phyloP scores from a whole-genome alignment of 2,329 filamentous ascomycete genomes.

The Cercospora zeae-maydis region DNA sequence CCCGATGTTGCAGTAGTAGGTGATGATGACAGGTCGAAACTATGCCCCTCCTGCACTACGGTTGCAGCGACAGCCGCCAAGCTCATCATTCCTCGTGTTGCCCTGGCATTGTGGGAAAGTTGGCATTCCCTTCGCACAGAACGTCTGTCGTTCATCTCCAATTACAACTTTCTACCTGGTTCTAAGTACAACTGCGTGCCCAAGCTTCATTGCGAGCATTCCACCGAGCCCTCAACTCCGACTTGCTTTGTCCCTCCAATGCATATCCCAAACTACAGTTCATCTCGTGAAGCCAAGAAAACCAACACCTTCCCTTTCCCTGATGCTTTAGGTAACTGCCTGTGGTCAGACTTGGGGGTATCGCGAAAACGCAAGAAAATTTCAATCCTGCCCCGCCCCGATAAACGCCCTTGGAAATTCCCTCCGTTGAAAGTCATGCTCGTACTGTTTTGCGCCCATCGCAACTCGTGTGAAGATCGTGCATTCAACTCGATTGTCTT shows the following conservation, averaged over 20 bases:
- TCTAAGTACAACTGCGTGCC: not conserved
- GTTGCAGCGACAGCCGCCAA: not conserved
- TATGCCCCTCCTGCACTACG: not conserved
- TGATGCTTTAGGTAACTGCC: slow-evolving; percentile 10
- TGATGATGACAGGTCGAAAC: not conserved
- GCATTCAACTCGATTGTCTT: not conserved
- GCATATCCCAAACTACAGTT: not conserved
- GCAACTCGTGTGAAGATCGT: not conserved
- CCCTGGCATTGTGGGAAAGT: not conserved
- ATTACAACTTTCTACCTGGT: slow-evolving; percentile 1
- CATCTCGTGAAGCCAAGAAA: slow-evolving; percentile 2
- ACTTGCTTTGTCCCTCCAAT: not conserved
- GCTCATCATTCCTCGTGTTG: not conserved
- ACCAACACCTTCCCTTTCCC: slow-evolving; percentile 1
- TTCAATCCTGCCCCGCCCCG: not conserved
- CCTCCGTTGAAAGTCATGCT: not conserved
- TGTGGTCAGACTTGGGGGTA: slow-evolving; percentile 11
- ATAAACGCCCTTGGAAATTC: not conserved
- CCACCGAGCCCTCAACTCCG: not conserved
- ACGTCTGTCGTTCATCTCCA: not conserved
- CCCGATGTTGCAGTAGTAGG: not conserved
- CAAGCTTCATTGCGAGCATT: not conserved
- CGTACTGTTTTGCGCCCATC: not conserved
- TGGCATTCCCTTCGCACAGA: not conserved
- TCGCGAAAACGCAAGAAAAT: slow-evolving; percentile 9